Base-by-base conservation (phyloP, 2,329 filamentous ascomycete genomes). In the Dactylellina leptospora region DNA sequence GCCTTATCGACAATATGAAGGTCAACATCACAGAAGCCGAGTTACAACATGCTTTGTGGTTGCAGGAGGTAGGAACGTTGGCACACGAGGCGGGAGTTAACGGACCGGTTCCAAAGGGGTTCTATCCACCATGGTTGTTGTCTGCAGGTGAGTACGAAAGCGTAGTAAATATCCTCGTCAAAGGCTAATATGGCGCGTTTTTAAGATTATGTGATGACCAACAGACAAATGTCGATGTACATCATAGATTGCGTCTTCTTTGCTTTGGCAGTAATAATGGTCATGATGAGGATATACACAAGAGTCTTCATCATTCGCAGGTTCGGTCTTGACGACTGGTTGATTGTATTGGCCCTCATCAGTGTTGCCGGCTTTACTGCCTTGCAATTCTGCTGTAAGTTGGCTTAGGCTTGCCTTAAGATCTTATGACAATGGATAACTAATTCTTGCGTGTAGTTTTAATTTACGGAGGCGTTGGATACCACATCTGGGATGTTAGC, bases 371-470 rank as follows among this genome's bases (percentile, higher is more conserved):
- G 45, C 4, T 73, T 73, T 36, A 66, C 68, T n/a, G 60, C 68
- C n/a, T 28, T 66, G 22, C 59, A 73, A 25, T 73, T 73, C 27
- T 73, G 68, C 47, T 73, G 68, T 73, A 66, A 38, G 68, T 50
- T 36, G 4, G 16, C 23, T 4, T 5, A 2, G 22, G 47, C 48
- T 45, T 48, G 51, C 48, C n/a, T n/a, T n/a, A n/a, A n/a, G n/a
- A n/a, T n/a, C n/a, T n/a, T n/a, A n/a, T n/a, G n/a, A n/a, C n/a
- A n/a, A n/a, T n/a, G n/a, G 23, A n/a, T 11, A 27, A 44, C 54
- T 59, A 47, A 45, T 20, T 18, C n/a, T n/a, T n/a, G 16, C 56
- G 4, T 11, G 28, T 22, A 73, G 68, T 73, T 22, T 55, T 73
- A 27, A 61, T 66, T 30, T 73, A 73, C 20, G 68, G 68, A 11